phyloP scores from a whole-genome alignment of 192 early-diverging fungal genomes.

The Gaertneriomyces semiglobifer region DNA sequence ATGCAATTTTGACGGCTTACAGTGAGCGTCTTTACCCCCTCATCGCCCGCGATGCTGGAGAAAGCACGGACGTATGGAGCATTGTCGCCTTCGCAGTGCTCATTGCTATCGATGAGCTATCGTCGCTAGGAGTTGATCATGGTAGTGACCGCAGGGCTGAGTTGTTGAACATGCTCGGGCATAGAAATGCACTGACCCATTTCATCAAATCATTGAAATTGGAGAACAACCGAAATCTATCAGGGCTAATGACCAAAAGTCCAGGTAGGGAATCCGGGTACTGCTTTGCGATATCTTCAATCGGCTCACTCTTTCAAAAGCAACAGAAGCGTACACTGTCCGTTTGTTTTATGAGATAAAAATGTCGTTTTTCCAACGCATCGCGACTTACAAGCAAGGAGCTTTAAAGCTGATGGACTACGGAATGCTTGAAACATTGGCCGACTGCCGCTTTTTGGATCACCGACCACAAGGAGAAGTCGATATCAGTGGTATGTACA shows the following conservation, averaged over 20 bases:
- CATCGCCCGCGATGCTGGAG: slow-evolving; percentile 76
- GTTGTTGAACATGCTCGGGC: slow-evolving; percentile 38
- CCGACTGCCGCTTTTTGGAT: slow-evolving; percentile 70
- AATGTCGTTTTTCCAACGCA: slow-evolving; percentile 75
- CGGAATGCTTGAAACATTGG: slow-evolving; percentile 74
- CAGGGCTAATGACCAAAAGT: slow-evolving; percentile 30
- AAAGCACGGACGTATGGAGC: slow-evolving; percentile 76
- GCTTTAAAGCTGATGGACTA: slow-evolving; percentile 73
- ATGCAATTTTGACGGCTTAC: slow-evolving; percentile 27
- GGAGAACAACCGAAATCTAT: slow-evolving; percentile 39
- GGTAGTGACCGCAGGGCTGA: slow-evolving; percentile 13
- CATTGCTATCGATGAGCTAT: slow-evolving; percentile 57
- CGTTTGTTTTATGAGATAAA: slow-evolving; percentile 71
- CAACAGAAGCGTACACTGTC: slow-evolving; percentile 39
- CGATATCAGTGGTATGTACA: slow-evolving; percentile 29
- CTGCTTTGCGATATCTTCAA: not conserved
- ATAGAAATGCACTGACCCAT: slow-evolving; percentile 47
- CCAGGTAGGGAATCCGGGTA: slow-evolving; percentile 24
- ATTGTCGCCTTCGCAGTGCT: slow-evolving; percentile 79
- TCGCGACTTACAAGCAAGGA: slow-evolving; percentile 70
- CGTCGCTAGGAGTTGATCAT: slow-evolving; percentile 2
- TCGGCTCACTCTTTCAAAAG: slow-evolving; percentile 1
- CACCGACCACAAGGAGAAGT: slow-evolving; percentile 55
- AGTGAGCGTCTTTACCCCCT: slow-evolving; percentile 74
- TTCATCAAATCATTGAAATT: slow-evolving; percentile 43